Conservation (phyloP, 768 basidiomycete species). For the Daedaleopsis sinensis region DNA sequence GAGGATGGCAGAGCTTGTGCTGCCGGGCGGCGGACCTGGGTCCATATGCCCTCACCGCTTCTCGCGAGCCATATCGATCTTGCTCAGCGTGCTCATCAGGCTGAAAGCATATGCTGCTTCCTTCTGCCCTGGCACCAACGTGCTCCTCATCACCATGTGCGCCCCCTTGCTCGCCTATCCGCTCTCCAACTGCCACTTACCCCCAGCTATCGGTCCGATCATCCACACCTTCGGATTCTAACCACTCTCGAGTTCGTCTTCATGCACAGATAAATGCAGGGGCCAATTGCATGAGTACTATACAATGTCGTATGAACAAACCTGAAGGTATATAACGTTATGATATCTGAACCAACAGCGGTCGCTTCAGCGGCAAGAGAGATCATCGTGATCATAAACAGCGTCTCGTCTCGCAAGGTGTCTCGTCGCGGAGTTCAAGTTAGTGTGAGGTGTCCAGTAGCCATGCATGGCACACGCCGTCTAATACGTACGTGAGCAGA, state of each 20-base stretch:
- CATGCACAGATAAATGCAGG: neutral
- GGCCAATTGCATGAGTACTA: constrained; percentile 7
- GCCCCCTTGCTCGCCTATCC: neutral
- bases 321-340: constrained; percentile 5
- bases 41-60: constrained; percentile 18
- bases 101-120: neutral
- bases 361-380: neutral
- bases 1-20: neutral
- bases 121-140: constrained; percentile 2
- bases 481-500: neutral
- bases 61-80: constrained; percentile 19
- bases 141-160: constrained; percentile 11
- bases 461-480: neutral
- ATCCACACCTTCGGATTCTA: neutral
- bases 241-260: neutral
- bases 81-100: constrained; percentile 10
- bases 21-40: neutral
- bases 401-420: neutral
- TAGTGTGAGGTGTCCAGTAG: neutral
- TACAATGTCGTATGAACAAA: constrained; percentile 11
- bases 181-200: neutral
- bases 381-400: neutral
- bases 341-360: constrained; percentile 7
- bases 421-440: no score
- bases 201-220: neutral